Evolutionary conservation across 1,284 basidiomycete species (phyloP), one percentile per base, ranked within the genome.

Genomic region (Caloboletus inedulis): DNA sequence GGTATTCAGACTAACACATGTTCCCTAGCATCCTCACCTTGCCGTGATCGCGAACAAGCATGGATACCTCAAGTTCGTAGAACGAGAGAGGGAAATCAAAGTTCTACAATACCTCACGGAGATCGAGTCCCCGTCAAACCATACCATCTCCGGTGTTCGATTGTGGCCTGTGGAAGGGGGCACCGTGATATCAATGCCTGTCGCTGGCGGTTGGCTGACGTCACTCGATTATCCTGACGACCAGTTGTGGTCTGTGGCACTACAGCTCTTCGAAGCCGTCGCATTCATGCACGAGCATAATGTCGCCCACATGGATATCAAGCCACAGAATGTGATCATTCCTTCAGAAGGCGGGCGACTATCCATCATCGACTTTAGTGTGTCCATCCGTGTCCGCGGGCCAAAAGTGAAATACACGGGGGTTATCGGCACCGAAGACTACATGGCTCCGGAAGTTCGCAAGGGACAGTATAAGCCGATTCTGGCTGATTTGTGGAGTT

Each of bases 261-360:
- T 25, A 4, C 56, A 55, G 52, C 37, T 55, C 10, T 0, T 58
- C 3, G 52, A 49, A 33, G 56, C 23, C 2, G 49, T 58, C 7
- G 45, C 34, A 2, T 58, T 58, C 31, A 57, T 58, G 56, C 48
- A 58, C 21, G 18, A 49, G 34, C 27, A 58, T 13, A n/a, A 39
- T 0, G 42, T 54, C 1, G 23, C 40, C 12, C 42, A 43, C 18
- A 43, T 34, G 42, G 42, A 43, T 3, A 29, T 43, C 4, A 30
- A 43, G 18, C 41, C 41, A 1, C n/a, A 34, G 13, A 43, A 43
- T 3, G 19, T 34, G 8, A 10, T 43, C 8, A 43, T 43, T 5
- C 27, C 27, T 7, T 9, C 18, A 3, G 18, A 29, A 19, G 41
- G 41, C 12, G 41, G 27, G 0, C 41, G 18, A 19, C 18, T 43